phyloP scores from a whole-genome alignment of 2,329 filamentous ascomycete species.

The Ophiostoma novo-ulmi region DNA sequence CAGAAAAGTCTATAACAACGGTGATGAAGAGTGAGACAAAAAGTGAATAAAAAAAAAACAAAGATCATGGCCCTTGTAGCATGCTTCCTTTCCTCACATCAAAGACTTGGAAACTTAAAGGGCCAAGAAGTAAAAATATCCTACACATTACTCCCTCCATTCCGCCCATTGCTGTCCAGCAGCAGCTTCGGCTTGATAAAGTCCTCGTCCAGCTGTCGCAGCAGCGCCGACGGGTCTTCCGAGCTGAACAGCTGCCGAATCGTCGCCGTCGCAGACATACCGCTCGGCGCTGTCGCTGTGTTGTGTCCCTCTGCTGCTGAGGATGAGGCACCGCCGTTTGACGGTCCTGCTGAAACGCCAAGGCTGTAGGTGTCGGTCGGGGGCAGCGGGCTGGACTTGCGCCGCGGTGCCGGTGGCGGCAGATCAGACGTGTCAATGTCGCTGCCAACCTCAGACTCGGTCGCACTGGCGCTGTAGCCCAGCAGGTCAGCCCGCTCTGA shows the following conservation, averaged over 20 bases:
- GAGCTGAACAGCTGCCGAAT: slow-evolving; percentile 76
- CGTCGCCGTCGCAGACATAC: slow-evolving; percentile 67
- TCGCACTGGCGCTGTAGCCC: slow-evolving; percentile 41
- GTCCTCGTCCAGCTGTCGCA: slow-evolving; percentile 85
- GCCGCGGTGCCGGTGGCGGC: slow-evolving; percentile 52
- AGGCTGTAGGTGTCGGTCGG: slow-evolving; percentile 26
- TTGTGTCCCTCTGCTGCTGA: neutral
- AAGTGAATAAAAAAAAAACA: neutral
- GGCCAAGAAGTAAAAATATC: slow-evolving; percentile 11
- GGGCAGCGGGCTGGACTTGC: slow-evolving; percentile 39
- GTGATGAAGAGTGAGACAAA: neutral
- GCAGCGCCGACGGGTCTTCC: slow-evolving; percentile 84
- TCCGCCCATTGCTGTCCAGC: slow-evolving; percentile 29
- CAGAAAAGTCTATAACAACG: neutral
- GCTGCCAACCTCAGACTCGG: slow-evolving; percentile 48
- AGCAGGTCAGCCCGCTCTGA: slow-evolving; percentile 55
- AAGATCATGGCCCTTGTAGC: neutral
- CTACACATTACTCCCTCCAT: slow-evolving; percentile 25
- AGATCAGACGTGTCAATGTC: slow-evolving; percentile 64
- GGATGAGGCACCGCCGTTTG: slow-evolving; percentile 24
- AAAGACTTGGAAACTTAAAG: neutral
- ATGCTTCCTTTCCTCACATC: neutral
- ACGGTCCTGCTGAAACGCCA: slow-evolving; percentile 31
- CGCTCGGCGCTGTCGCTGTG: slow-evolving; percentile 23
- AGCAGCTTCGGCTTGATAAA: slow-evolving; percentile 32